Percentiles rank a stretch among this genome's conserved stretches.
These are phyloP conservation scores for Colletotrichum simmondsii DNA, from an alignment of 2,329 filamentous ascomycete genomes.

Conservation along the genomic window DNA sequence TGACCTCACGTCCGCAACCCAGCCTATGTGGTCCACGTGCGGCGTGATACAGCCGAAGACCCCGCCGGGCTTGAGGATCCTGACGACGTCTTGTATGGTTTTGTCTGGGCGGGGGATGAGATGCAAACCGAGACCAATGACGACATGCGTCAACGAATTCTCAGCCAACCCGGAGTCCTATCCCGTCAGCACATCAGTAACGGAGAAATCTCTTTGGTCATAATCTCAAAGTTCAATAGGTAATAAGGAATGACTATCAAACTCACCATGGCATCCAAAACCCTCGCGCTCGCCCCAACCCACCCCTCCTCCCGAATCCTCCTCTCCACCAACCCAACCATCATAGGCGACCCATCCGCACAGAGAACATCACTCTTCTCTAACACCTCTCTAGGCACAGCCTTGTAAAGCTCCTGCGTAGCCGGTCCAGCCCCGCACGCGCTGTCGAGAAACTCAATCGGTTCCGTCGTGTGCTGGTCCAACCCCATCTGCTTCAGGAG, in stretches of 20 bases:
- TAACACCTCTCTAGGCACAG: no score
- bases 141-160: no score
- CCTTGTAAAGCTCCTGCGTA: conserved; percentile 53
- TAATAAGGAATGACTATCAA: no score
- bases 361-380: conserved; percentile 48
- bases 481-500: conserved; percentile 42
- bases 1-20: background rate
- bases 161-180: no score
- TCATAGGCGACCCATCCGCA: conserved; percentile 55
- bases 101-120: no score
- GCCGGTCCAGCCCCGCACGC: conserved; percentile 65
- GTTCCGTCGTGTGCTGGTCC: conserved; percentile 32
- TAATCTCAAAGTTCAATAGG: no score
- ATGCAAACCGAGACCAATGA: no score
- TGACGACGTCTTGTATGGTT: no score
- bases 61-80: background rate
- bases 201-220: no score
- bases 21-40: background rate
- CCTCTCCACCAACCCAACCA: conserved; percentile 53
- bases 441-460: conserved; percentile 59
- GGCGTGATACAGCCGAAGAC: conserved; percentile 5
- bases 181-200: no score
- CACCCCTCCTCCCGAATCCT: conserved; percentile 55
- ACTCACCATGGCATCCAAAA: conserved; percentile 46
- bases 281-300: conserved; percentile 54